phyloP scores from a whole-genome alignment of 768 basidiomycete species.

The Lyophyllum semitale region DNA sequence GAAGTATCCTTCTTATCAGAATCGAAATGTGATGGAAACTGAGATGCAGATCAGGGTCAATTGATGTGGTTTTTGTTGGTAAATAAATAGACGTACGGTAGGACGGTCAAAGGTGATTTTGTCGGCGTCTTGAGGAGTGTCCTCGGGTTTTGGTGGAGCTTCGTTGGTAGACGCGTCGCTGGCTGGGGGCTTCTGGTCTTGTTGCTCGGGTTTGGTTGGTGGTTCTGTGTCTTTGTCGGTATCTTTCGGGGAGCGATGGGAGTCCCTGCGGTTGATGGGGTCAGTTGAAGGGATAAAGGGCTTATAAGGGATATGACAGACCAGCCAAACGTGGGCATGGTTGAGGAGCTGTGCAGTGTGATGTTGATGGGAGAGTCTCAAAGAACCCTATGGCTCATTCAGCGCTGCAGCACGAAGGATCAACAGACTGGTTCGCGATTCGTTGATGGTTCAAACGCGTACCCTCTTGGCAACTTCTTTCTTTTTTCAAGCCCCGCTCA shows the following conservation, averaged over 20 bases:
- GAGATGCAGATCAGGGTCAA: constrained; percentile 32
- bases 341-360: constrained; percentile 19
- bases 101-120: constrained; percentile 20
- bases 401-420: constrained; percentile 12
- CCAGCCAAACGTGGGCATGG: constrained; percentile 36
- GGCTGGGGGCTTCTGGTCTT: background rate
- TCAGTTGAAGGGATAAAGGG: constrained; percentile 27
- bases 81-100: constrained; percentile 34
- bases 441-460: constrained; percentile 9
- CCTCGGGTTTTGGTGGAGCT: constrained; percentile 7
- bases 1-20: constrained; percentile 36
- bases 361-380: constrained; percentile 22
- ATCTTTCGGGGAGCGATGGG: constrained; percentile 13
- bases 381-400: constrained; percentile 15
- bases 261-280: constrained; percentile 21
- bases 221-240: constrained; percentile 8
- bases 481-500: constrained; percentile 29
- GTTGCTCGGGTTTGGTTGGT: constrained; percentile 9
- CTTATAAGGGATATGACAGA: constrained; percentile 29
- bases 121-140: constrained; percentile 6
- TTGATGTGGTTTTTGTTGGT: constrained; percentile 29
- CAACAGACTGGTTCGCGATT: constrained; percentile 6
- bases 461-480: background rate
- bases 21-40: constrained; percentile 36
- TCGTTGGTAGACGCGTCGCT: constrained; percentile 11